Evolutionary conservation across 164 flowering plant species (phyloP).

Genomic region (Cinnamomum micranthum): DNA sequence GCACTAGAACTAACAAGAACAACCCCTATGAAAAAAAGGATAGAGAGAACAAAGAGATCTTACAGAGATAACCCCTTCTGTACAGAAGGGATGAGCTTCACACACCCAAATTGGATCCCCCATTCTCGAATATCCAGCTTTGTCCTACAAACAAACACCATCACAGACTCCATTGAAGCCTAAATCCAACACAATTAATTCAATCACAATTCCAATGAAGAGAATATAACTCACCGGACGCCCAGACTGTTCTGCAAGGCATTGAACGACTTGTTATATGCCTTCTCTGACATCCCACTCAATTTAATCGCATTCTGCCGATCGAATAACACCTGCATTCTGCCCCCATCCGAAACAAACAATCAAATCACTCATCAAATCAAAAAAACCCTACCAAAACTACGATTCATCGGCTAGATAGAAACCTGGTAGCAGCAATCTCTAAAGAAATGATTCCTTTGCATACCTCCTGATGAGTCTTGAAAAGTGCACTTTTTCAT

Average conservation of each 20-base stretch:
- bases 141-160: constrained; percentile 36
- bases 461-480: constrained; percentile 45
- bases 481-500: no score
- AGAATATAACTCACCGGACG: constrained; percentile 51
- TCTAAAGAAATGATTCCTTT: constrained; percentile 90
- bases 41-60: constrained; percentile 21
- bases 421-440: constrained; percentile 77
- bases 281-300: constrained; percentile 97
- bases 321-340: constrained; percentile 64
- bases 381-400: background rate
- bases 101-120: constrained; percentile 91
- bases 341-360: constrained; percentile 16
- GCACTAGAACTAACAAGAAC: background rate
- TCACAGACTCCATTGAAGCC: background rate
- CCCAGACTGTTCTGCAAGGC: constrained; percentile 79
- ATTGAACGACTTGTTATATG: constrained; percentile 78
- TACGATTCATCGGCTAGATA: background rate
- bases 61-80: constrained; percentile 69
- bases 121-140: constrained; percentile 82
- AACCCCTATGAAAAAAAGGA: background rate
- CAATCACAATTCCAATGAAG: background rate
- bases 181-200: background rate
- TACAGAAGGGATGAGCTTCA: constrained; percentile 76
- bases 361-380: background rate
- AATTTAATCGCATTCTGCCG: constrained; percentile 56